phyloP scores from a whole-genome alignment of 106 monocot genomes.

The Dendrobium nobile region DNA sequence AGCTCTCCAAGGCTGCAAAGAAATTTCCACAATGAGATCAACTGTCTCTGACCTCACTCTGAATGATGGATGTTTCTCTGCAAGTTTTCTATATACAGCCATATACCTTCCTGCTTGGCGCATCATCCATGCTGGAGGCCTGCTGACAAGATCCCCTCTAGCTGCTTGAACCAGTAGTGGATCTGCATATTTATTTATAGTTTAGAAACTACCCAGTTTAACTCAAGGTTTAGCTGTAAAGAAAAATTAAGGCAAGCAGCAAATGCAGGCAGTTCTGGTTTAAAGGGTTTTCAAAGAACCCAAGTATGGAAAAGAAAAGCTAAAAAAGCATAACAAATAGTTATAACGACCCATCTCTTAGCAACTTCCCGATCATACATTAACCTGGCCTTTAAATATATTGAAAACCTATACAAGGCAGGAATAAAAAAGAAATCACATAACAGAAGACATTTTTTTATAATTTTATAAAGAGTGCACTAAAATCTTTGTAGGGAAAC shows the following conservation, averaged over 20 bases:
- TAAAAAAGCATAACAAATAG: not conserved
- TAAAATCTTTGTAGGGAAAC: not conserved
- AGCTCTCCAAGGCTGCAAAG: constrained; percentile 94
- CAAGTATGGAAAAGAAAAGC: not conserved
- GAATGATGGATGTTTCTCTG: constrained; percentile 80
- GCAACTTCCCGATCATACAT: not conserved
- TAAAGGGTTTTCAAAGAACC: not conserved
- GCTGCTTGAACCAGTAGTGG: constrained; percentile 87
- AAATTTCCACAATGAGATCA: constrained; percentile 93
- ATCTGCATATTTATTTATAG: constrained; percentile 34
- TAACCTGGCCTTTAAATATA: not conserved
- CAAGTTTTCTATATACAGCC: constrained; percentile 76
- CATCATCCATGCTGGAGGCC: constrained; percentile 99
- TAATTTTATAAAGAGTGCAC: not conserved
- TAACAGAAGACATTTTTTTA: not conserved
- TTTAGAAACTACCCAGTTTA: not conserved
- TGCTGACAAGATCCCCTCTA: constrained; percentile 42
- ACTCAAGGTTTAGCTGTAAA: not conserved
- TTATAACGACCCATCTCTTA: not conserved
- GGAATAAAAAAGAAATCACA: not conserved
- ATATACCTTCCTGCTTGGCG: constrained; percentile 98
- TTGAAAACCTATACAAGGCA: not conserved
- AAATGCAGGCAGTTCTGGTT: too few species aligned
- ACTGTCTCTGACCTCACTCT: constrained; percentile 87
- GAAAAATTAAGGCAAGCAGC: not conserved